Evolutionary conservation across 352 stramenopile genomes (phyloP).

Genomic region (Globisporangium acanthophoron): DNA sequence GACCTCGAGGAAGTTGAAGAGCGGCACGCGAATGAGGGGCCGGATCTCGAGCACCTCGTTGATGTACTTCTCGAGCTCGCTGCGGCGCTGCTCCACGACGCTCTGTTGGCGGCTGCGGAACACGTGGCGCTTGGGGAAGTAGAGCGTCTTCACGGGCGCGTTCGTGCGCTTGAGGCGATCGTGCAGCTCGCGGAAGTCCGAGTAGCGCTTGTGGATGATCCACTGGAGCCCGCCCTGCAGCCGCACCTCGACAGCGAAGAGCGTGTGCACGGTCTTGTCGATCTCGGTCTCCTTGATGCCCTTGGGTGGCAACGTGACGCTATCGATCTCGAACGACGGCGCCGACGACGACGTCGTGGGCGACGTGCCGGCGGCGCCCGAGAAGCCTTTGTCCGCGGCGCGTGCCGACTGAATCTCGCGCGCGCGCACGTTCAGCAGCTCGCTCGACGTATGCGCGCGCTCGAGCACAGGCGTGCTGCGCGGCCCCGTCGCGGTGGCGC

Average conservation of each 20-base stretch:
- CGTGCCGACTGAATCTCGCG: constrained; percentile 44
- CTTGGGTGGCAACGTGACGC: constrained; percentile 58
- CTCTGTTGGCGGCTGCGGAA: constrained; percentile 82
- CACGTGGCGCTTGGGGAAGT: constrained; percentile 84
- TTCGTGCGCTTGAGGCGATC: constrained; percentile 79
- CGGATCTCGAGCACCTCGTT: constrained; percentile 81
- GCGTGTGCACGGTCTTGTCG: constrained; percentile 75
- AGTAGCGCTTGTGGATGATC: constrained; percentile 88
- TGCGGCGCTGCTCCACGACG: constrained; percentile 82
- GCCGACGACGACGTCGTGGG: constrained; percentile 28
- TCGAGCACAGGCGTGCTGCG: constrained; percentile 47
- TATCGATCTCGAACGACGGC: constrained; percentile 81
- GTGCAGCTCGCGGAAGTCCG: constrained; percentile 84
- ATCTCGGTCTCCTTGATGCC: constrained; percentile 76
- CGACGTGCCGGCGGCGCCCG: constrained; percentile 13
- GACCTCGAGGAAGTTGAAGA: constrained; percentile 88
- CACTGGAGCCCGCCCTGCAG: constrained; percentile 79
- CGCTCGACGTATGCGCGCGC: constrained; percentile 63
- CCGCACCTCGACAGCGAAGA: constrained; percentile 77
- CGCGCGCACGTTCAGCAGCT: constrained; percentile 54
- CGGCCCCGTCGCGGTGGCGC: constrained; percentile 2
- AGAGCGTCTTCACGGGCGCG: constrained; percentile 66
- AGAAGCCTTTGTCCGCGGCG: constrained; percentile 1
- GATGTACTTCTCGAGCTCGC: constrained; percentile 85
- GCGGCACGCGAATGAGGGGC: constrained; percentile 70